A percentile compares a stretch with the other conserved stretches of the same genome.
phyloP scores from a whole-genome alignment of 2,329 filamentous ascomycete genomes.

The Aspergillus thermomutatus region DNA sequence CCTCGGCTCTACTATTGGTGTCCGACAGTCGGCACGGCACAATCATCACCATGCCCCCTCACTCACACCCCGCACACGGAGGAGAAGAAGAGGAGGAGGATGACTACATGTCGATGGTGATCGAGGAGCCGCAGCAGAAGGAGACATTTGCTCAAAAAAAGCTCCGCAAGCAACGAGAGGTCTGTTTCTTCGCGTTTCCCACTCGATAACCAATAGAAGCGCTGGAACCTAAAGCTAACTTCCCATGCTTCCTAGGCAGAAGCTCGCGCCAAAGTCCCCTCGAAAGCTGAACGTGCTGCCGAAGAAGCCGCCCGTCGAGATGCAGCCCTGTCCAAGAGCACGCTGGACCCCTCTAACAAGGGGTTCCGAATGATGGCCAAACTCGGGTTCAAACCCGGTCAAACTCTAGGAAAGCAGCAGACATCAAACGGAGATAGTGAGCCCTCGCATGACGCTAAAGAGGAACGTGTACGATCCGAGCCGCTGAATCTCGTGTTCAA shows the following conservation, averaged over 20 bases:
- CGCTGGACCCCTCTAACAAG: conserved; percentile 73
- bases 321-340: conserved; percentile 68
- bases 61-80: conserved; percentile 7
- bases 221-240: conserved; percentile 44
- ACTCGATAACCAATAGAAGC: conserved; percentile 44
- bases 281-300: conserved; percentile 77
- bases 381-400: conserved; percentile 81
- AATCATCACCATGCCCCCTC: conserved; percentile 5
- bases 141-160: conserved; percentile 63
- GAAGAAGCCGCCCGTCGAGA: conserved; percentile 71
- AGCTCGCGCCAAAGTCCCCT: conserved; percentile 61
- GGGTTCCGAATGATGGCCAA: conserved; percentile 95
- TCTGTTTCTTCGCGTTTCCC: conserved; percentile 20
- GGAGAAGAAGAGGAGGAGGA: conserved; percentile 69
- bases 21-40: not conserved
- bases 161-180: conserved; percentile 52
- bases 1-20: not conserved
- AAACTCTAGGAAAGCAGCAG: conserved; percentile 64
- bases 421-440: not conserved
- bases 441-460: not conserved
- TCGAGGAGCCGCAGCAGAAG: conserved; percentile 62
- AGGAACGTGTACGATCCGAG: conserved; percentile 54
- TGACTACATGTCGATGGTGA: conserved; percentile 97
- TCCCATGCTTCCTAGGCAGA: conserved; percentile 53
- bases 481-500: conserved; percentile 76